Conservation (phyloP, 345 rosid species). For the Clarkia xantiana region DNA sequence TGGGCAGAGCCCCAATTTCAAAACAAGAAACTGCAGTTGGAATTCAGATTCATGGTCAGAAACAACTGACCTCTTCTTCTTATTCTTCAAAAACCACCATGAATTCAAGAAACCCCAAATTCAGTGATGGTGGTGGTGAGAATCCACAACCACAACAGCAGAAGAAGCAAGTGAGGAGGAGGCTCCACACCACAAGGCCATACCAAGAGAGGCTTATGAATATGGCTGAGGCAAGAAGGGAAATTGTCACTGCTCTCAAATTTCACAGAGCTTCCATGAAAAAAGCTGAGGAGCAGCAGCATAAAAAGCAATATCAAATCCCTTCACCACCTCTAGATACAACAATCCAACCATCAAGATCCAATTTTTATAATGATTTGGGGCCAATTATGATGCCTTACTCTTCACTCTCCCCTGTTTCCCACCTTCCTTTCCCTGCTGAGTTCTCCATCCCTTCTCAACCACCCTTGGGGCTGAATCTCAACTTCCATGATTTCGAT, state of each 20-base stretch:
- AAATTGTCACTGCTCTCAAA: conserved; percentile 89
- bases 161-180: conserved; percentile 88
- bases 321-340: conserved; percentile 9
- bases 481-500: conserved; percentile 70
- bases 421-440: conserved; percentile 3
- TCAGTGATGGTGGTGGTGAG: conserved; percentile 9
- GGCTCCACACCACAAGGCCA: conserved; percentile 87
- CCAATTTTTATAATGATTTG: conserved; percentile 12
- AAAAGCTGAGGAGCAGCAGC: conserved; percentile 39
- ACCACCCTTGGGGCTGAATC: conserved; percentile 21
- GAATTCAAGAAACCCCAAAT: conserved; percentile 17
- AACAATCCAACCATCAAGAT: not conserved
- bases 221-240: conserved; percentile 97
- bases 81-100: conserved; percentile 33
- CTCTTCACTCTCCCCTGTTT: conserved; percentile 18
- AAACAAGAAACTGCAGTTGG: conserved; percentile 11
- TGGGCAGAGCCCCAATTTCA: conserved; percentile 30
- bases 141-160: conserved; percentile 33
- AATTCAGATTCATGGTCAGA: conserved; percentile 38
- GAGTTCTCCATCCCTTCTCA: conserved; percentile 10
- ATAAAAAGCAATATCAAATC: conserved; percentile 6
- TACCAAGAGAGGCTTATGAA: conserved; percentile 91
- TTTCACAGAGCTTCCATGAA: conserved; percentile 92
- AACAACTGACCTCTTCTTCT: conserved; percentile 50
- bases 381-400: conserved; percentile 1